A percentile compares a stretch with the other conserved stretches of the same genome.
Conservation (phyloP, 2,329 filamentous ascomycete species). For the Xylaria sp. region DNA sequence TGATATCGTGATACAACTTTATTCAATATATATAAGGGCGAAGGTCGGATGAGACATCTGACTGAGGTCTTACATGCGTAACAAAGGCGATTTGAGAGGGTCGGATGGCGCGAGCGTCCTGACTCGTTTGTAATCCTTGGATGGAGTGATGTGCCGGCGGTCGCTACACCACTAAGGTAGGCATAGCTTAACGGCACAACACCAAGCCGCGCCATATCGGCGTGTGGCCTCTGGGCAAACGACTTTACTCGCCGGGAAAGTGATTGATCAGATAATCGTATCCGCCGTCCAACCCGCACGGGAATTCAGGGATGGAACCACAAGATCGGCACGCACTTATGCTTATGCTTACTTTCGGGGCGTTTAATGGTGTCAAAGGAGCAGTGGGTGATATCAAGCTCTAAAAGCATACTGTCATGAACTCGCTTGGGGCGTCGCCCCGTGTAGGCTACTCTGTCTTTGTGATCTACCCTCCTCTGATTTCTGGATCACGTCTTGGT, state of each 20-base stretch:
- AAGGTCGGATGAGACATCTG: neutral
- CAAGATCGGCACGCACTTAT: neutral
- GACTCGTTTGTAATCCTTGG: neutral
- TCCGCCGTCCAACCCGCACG: neutral
- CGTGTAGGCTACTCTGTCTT: neutral
- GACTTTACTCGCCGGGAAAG: neutral
- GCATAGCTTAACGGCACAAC: neutral
- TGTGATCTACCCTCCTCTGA: conserved; percentile 23
- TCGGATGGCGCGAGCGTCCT: neutral
- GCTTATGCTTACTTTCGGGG: neutral
- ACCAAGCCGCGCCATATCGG: neutral
- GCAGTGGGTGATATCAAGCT: neutral
- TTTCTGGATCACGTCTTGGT: conserved; percentile 31
- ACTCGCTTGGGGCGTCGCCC: neutral
- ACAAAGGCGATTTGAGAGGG: neutral
- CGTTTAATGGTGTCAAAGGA: neutral
- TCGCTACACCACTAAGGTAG: neutral
- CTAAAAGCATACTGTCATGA: neutral
- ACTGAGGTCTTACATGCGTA: neutral
- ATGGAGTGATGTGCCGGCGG: neutral
- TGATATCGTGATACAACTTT: neutral
- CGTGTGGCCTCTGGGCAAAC: neutral
- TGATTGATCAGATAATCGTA: neutral
- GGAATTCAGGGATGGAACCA: neutral
- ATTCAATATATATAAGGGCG: neutral